Percentiles rank a stretch among this genome's conserved stretches.
Evolutionary conservation across 2,329 filamentous ascomycete genomes (phyloP).

Genomic region (Teratosphaeria zuluensis): DNA sequence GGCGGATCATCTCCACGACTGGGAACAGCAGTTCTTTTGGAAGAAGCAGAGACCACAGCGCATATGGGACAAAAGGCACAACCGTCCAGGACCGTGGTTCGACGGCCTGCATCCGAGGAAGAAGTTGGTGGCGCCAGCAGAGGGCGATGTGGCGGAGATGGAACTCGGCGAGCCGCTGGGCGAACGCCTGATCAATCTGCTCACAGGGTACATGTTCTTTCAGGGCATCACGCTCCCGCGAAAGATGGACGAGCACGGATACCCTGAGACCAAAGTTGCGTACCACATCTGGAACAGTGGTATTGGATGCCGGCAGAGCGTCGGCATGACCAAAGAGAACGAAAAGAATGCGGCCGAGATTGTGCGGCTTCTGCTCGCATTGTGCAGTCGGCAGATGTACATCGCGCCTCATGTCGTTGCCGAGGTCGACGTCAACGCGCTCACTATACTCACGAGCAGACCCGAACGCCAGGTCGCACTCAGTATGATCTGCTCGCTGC

Average conservation of each 20-base stretch:
- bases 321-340: constrained; percentile 80
- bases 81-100: constrained; percentile 22
- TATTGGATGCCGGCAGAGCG: constrained; percentile 84
- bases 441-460: constrained; percentile 83
- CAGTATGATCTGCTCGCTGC: constrained; percentile 78
- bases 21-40: constrained; percentile 97
- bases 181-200: constrained; percentile 83
- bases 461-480: constrained; percentile 86
- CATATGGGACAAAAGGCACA: constrained; percentile 18
- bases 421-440: constrained; percentile 67
- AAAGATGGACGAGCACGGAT: constrained; percentile 15
- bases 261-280: constrained; percentile 49
- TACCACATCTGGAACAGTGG: constrained; percentile 98
- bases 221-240: constrained; percentile 73
- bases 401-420: constrained; percentile 70
- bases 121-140: constrained; percentile 38
- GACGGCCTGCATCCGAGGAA: constrained; percentile 38
- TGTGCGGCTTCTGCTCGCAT: constrained; percentile 70
- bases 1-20: constrained; percentile 66
- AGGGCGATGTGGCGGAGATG: constrained; percentile 31
- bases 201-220: constrained; percentile 85
- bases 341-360: constrained; percentile 92
- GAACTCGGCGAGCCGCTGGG: constrained; percentile 80
- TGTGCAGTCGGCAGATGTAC: constrained; percentile 90
- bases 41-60: constrained; percentile 22